Percentiles rank a stretch among this genome's conserved stretches.
These are phyloP conservation scores for Colletotrichum truncatum DNA, from an alignment of 2,329 filamentous ascomycete species.

Conservation along the genomic window DNA sequence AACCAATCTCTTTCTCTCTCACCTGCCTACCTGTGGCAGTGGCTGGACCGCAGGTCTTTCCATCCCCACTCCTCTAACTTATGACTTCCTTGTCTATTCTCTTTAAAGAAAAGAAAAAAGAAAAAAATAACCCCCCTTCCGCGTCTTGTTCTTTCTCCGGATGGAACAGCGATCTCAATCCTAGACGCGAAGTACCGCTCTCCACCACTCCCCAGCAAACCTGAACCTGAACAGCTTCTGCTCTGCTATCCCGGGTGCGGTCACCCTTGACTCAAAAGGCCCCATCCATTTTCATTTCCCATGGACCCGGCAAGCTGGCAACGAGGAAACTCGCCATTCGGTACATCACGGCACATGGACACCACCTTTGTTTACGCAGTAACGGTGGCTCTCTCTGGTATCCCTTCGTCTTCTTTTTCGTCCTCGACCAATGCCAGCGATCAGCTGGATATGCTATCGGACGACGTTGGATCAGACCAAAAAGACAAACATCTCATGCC, in stretches of 20 bases:
- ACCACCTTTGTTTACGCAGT: not conserved
- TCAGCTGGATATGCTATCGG: not conserved
- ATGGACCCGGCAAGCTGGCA: not conserved
- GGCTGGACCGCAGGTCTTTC: not conserved
- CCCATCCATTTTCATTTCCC: not conserved
- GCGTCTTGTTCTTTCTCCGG: conserved; percentile 7
- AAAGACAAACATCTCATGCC: not conserved
- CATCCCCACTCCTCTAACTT: too few species aligned
- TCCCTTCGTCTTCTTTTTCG: not conserved
- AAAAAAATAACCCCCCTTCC: conserved; percentile 14
- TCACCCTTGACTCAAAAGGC: not conserved
- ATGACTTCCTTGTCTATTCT: not conserved
- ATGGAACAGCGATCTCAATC: conserved; percentile 3
- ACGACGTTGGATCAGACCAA: conserved; percentile 6
- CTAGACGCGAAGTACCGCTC: not conserved
- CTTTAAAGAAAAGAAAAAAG: not conserved
- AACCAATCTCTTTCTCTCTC: not conserved
- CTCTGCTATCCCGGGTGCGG: not conserved
- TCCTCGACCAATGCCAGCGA: not conserved
- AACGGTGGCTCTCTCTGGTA: not conserved
- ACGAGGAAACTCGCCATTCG: not conserved
- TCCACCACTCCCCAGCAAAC: conserved; percentile 13
- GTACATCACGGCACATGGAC: not conserved
- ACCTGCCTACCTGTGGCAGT: too few species aligned
- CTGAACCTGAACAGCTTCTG: not conserved